Base-by-base conservation (phyloP, 257 asterid species). In the Solanum neorickii region DNA sequence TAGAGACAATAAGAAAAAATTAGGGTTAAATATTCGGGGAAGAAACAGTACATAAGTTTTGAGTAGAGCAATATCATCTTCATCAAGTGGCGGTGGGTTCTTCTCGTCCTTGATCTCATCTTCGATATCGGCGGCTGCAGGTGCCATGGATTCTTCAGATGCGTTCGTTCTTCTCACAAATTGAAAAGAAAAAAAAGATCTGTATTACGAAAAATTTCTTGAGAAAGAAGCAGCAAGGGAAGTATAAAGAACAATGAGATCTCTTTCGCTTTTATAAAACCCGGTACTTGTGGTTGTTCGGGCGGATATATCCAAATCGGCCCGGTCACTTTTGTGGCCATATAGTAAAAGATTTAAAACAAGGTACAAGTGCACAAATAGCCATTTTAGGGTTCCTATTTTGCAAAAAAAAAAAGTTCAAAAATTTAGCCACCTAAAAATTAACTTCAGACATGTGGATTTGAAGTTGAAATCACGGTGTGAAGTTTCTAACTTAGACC, bases 61-160 rank as follows among this genome's bases (percentile, higher is more conserved):
- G 87, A 96, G 98, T 59, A 96, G 95, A n/a, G 99, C 98, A 41
- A 96, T 96, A 87, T 96, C 99, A 82, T 93, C 99, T 84, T 96
- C 99, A 82, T 96, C 99, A 39, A 95, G 96, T 20, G 99, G 98
- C 66, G 91, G 92, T 18, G 98, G 98, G 86, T 95, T 96, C 93
- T 96, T 95, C 97, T 96, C 98, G 92, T 96, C 98, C 93, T 93
- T 95, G 94, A 95, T 94, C 90, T 94, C 97, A 75, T 96, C 97
- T 46, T 96, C 98, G 21, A 91, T 88, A 13, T 94, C 96, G 6
- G 91, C 68, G 5, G 91, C 80, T 13, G 93, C 46, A 6, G 92
- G 90, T 69, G 91, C 90, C 91, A 88, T 90, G 3, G 73, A 77
- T 89, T 60, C 86, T 59, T 25, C 37, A 72, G 83, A 72, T 85